Evolutionary conservation across 2,329 filamentous ascomycete species (phyloP), one percentile per base, ranked within the genome.

Genomic region (Fusarium nisikadoi): DNA sequence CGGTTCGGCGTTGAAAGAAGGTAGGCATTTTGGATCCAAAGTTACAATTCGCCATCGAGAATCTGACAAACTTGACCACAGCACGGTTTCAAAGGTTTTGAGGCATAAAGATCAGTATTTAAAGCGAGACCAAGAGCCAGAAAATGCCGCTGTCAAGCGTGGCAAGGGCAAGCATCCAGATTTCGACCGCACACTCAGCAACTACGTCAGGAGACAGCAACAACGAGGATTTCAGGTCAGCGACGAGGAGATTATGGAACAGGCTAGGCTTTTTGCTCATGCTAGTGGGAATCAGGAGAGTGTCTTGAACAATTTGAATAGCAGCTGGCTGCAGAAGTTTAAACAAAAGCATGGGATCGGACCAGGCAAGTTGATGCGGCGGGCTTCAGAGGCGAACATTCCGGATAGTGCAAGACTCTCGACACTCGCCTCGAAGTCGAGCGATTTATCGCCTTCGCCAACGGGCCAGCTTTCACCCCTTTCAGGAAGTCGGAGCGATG

Each of bases 51-150:
- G 39, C 65, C 45, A 65, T 77, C 78, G 83, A 76, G 23, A 52
- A 43, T 64, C 78, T 79, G 64, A 79, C 76, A 65, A 57, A 36
- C 50, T 54, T 23, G 36, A 60, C 53, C 50, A 56, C 69, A 99
- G 96, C 84, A 99, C 96, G 53, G 96, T 99, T n/a, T 99, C 96
- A 60, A 99, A 99, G 81, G 96, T 98, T 61, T 83, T 99, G 72
- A 91, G 95, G 59, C 92, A 97, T 78, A 97, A 95, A 84, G 96
- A 99, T 72, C 96, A 97, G 81, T 98, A 97, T 82, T 88, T 98
- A 20, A 93, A 92, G 78, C 90, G 93, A 93, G 78, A 94, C 94
- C 81, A 92, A 91, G 74, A 94, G 87, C 79, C 89, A 88, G 75
- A 83, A 49, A 74, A 75, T 52, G 69, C 94, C 47, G 93, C 94